These are phyloP conservation scores for Leccinum solheimii DNA, from an alignment of 1,284 basidiomycete genomes.

Conservation along the genomic window DNA sequence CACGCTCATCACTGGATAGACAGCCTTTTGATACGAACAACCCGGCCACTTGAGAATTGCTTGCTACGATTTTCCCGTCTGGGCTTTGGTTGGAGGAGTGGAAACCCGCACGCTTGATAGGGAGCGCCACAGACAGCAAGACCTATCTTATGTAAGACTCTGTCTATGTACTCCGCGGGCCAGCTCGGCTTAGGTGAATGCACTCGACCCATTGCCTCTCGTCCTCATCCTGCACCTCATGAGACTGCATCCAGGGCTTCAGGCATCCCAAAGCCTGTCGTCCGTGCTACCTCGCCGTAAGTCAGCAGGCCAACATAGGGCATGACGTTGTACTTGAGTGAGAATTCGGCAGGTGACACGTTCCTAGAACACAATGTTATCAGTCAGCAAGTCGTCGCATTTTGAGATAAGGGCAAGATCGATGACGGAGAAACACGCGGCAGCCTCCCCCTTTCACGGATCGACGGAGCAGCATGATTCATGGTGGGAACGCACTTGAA, in stretches of 20 bases:
- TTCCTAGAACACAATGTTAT: slow-evolving; percentile 47
- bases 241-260: slow-evolving; percentile 40
- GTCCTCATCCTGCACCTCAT: slow-evolving; percentile 8
- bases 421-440: slow-evolving; percentile 23
- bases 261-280: slow-evolving; percentile 56
- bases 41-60: not conserved
- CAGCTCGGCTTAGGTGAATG: slow-evolving; percentile 17
- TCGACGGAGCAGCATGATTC: slow-evolving; percentile 5
- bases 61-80: slow-evolving; percentile 4
- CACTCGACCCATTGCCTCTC: slow-evolving; percentile 5
- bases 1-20: slow-evolving; percentile 20
- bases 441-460: slow-evolving; percentile 15
- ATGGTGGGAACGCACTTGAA: slow-evolving; percentile 66
- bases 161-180: slow-evolving; percentile 21
- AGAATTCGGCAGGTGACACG: slow-evolving; percentile 65
- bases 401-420: slow-evolving; percentile 22
- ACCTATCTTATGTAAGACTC: slow-evolving; percentile 21
- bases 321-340: slow-evolving; percentile 88
- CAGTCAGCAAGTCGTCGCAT: slow-evolving; percentile 5
- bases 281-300: slow-evolving; percentile 73
- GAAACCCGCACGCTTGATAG: slow-evolving; percentile 12
- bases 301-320: slow-evolving; percentile 81
- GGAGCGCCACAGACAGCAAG: slow-evolving; percentile 19
- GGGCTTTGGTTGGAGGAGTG: not conserved
- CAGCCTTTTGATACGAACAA: slow-evolving; percentile 23